A percentile compares a stretch with the other conserved stretches of the same genome.
These are phyloP conservation scores for Tylopilus balloui DNA, from an alignment of 768 basidiomycete genomes.

Conservation along the genomic window DNA sequence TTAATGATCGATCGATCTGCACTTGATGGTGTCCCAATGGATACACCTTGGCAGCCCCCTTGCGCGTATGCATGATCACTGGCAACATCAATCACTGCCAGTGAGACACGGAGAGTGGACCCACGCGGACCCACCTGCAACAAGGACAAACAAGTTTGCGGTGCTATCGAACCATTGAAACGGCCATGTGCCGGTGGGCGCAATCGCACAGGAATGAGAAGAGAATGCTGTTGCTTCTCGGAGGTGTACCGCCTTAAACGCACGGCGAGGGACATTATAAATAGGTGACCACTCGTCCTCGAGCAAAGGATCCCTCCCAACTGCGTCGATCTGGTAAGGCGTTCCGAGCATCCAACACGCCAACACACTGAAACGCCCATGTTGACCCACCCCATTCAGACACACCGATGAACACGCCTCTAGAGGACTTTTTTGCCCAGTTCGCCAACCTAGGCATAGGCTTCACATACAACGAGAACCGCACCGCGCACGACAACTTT, in stretches of 20 bases:
- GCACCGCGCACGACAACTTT: slow-evolving; percentile 23
- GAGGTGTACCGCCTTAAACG: too few species aligned
- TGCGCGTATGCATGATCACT: too few species aligned
- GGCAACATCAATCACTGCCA: too few species aligned
- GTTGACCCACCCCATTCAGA: not conserved
- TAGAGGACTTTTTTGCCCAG: slow-evolving; percentile 23
- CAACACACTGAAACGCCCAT: not conserved
- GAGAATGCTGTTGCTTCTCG: not conserved
- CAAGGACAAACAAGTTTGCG: too few species aligned
- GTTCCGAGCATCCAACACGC: too few species aligned
- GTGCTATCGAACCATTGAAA: not conserved
- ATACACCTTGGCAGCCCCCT: too few species aligned
- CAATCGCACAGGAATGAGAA: slow-evolving; percentile 7
- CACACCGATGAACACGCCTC: slow-evolving; percentile 11
- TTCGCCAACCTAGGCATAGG: slow-evolving; percentile 10
- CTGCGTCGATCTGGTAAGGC: not conserved
- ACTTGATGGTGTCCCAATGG: too few species aligned
- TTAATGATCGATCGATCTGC: not conserved
- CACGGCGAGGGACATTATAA: too few species aligned
- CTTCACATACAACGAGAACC: slow-evolving; percentile 12
- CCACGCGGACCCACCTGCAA: not conserved
- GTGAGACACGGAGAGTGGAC: not conserved
- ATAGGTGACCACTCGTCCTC: not conserved
- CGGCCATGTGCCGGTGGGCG: not conserved
- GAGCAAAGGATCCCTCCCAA: not conserved